Conservation (phyloP, 1,284 basidiomycete genomes). For the Mycosarcoma mackinlayi region DNA sequence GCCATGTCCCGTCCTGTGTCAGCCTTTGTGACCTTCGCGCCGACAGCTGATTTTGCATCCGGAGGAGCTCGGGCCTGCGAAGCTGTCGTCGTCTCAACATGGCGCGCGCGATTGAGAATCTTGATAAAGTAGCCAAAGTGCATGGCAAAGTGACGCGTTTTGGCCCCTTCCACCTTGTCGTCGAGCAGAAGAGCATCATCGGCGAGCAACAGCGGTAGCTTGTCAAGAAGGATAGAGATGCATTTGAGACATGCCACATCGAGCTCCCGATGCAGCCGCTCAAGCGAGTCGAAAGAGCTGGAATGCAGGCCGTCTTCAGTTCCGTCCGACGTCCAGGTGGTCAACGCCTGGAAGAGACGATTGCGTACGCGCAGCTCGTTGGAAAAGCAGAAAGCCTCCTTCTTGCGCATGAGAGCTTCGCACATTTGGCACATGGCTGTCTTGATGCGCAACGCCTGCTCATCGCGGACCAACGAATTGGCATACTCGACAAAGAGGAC, state of each 20-base stretch:
- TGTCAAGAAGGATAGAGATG: constrained; percentile 61
- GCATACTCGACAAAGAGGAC: constrained; percentile 64
- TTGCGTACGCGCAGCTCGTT: constrained; percentile 64
- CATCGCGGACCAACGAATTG: constrained; percentile 57
- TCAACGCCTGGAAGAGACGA: constrained; percentile 62
- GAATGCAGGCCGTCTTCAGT: constrained; percentile 38
- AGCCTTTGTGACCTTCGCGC: constrained; percentile 14
- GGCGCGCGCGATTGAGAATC: constrained; percentile 59
- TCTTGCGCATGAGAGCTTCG: constrained; percentile 61
- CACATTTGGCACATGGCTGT: constrained; percentile 63
- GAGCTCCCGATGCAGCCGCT: constrained; percentile 60
- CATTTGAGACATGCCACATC: constrained; percentile 62
- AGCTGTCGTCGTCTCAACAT: constrained; percentile 38
- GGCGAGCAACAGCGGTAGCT: constrained; percentile 59
- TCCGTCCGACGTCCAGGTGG: constrained; percentile 63
- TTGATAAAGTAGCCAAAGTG: constrained; percentile 66
- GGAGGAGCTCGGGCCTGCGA: constrained; percentile 19
- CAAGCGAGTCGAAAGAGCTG: constrained; percentile 37
- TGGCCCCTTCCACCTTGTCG: constrained; percentile 65
- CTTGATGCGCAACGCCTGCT: constrained; percentile 63
- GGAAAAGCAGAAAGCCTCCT: constrained; percentile 53
- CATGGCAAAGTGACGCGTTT: constrained; percentile 60
- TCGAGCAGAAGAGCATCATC: constrained; percentile 63
- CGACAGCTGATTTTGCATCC: constrained; percentile 18
- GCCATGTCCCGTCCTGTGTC: constrained; percentile 33